Percentiles rank a stretch among this genome's conserved stretches.
Conservation (phyloP, 2,329 filamentous ascomycete species). For the Bipolaris cookei region DNA sequence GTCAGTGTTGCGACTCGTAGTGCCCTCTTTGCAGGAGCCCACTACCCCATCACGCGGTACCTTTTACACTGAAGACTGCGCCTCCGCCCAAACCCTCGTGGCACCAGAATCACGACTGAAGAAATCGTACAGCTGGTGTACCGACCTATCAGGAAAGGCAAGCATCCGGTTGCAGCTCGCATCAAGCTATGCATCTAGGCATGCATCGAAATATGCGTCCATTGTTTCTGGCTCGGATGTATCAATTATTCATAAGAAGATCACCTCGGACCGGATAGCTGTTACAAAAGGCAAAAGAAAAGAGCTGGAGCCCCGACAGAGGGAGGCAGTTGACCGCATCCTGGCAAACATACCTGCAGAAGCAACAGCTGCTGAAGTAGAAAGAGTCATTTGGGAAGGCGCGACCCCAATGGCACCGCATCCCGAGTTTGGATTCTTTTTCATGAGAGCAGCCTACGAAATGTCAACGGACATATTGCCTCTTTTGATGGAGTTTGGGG, state of each 20-base stretch:
- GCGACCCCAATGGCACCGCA: conserved; percentile 41
- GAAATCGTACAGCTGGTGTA: conserved; percentile 34
- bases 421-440: conserved; percentile 39
- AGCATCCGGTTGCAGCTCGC: conserved; percentile 11
- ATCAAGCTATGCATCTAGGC: conserved; percentile 13
- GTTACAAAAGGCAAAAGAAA: conserved; percentile 37
- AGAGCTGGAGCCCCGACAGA: conserved; percentile 31
- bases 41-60: conserved; percentile 32
- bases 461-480: conserved; percentile 33
- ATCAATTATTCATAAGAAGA: conserved; percentile 34
- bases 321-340: conserved; percentile 38
- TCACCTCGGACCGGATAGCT: conserved; percentile 40
- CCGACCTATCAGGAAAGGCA: conserved; percentile 26
- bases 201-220: conserved; percentile 24
- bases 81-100: conserved; percentile 27
- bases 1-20: conserved; percentile 11
- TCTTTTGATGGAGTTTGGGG: conserved; percentile 40
- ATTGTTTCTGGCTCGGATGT: conserved; percentile 35
- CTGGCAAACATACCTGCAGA: conserved; percentile 34
- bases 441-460: conserved; percentile 38
- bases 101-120: conserved; percentile 26
- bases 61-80: conserved; percentile 40
- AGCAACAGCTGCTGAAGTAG: conserved; percentile 34
- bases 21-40: conserved; percentile 18
- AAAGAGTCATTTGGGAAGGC: conserved; percentile 40